Percentiles rank a stretch among this genome's conserved stretches.
Conservation (phyloP, 257 asterid genomes). For the Solanum ossicruentum region DNA sequence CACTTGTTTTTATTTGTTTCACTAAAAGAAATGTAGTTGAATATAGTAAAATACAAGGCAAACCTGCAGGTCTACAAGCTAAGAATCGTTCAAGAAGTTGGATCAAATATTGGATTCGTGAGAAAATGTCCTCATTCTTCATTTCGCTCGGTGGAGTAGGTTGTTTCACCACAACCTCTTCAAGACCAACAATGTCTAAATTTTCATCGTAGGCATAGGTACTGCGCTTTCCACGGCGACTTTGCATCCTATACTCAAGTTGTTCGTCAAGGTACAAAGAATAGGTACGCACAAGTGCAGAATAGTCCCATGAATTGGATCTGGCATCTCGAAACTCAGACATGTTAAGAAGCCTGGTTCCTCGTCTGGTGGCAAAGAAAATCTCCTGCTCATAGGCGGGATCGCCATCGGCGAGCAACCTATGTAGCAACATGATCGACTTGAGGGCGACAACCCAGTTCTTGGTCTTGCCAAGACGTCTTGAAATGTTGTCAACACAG, state of each 20-base stretch:
- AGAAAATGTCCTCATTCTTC: conserved; percentile 45
- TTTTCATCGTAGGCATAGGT: conserved; percentile 21
- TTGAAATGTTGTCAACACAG: conserved; percentile 50
- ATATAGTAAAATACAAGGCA: not conserved
- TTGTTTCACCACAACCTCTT: conserved; percentile 8
- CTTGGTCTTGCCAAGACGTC: conserved; percentile 71
- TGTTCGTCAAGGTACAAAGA: conserved; percentile 73
- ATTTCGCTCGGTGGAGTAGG: conserved; percentile 44
- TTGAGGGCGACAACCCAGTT: conserved; percentile 91
- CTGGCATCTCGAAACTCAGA: conserved; percentile 54
- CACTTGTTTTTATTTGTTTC: not conserved
- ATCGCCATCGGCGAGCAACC: conserved; percentile 78
- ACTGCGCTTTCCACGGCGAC: conserved; percentile 34
- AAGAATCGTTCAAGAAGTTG: conserved; percentile 74
- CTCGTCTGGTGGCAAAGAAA: conserved; percentile 73
- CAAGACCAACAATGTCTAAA: conserved; percentile 5
- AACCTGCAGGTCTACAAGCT: conserved; percentile 88
- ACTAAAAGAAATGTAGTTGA: not conserved
- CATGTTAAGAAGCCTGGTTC: conserved; percentile 92
- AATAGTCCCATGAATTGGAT: conserved; percentile 73
- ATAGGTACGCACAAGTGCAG: conserved; percentile 73
- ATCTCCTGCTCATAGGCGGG: conserved; percentile 67
- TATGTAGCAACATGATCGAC: conserved; percentile 71
- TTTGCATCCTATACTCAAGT: conserved; percentile 73
- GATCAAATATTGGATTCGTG: conserved; percentile 51